Base-by-base conservation (phyloP, 2,329 filamentous ascomycete genomes). In the Kalaharituber pfeilii region DNA sequence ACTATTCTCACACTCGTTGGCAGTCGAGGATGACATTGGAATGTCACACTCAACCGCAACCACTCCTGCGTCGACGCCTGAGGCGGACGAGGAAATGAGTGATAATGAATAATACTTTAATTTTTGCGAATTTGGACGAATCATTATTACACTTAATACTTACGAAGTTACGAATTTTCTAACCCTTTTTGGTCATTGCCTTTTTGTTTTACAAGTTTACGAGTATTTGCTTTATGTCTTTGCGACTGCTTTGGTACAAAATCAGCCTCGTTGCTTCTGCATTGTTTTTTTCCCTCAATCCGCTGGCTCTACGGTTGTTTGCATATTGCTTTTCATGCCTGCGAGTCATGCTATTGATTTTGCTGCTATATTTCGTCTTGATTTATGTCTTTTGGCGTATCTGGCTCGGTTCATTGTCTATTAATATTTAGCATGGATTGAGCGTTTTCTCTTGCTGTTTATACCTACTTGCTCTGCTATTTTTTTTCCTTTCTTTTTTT, bases 1-100 rank as follows among this genome's bases (percentile, higher is more conserved):
- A 67, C 80, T 95, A 56, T 89, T 96, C 71, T 85, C 88, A 33
- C 88, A 96, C 72, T 88, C 91, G 61, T 80, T 98, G 29, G 80
- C 89, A 62, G 88, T 89, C 68, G 96, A 94, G 66, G 87, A 95
- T 67, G 89, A 95, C 67, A 84, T 88, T 64, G 73, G 78, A 63
- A 79, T 82, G 68, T 78, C 74, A 62, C 81, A 79, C 62, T 80
- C 78, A n/a, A 79, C 78, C 62, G 78, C 79, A 51, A 82, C 79
- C 55, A 80, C 80, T 53, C 82, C 80, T 58, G 83, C 83, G 78
- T 81, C 75, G 53, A 83, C 80, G 50, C 80, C 82, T 65, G 80
- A 79, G 54, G 78, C 75, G 49, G 80, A 84, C 64, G 67, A 69
- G 56, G 67, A 68, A 25, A 47, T 47, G 42, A 47, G 42, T 47